Evolutionary conservation across 345 rosid species (phyloP).

Genomic region (Rhizophora apiculata): DNA sequence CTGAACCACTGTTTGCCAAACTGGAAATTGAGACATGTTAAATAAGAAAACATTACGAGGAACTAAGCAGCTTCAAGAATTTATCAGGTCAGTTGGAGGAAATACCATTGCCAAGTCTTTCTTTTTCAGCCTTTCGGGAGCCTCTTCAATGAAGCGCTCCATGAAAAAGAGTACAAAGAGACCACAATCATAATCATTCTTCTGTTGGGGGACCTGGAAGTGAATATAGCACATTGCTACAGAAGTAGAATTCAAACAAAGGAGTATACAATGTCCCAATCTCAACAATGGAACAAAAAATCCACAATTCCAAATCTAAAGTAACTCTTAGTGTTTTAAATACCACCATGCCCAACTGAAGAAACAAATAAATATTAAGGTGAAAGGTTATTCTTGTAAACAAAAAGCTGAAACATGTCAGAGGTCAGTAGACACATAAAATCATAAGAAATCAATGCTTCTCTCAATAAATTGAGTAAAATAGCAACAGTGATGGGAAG

Average conservation of each 20-base stretch:
- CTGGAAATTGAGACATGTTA: conserved; percentile 36
- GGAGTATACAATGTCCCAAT: background rate
- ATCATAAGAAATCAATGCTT: too few species aligned
- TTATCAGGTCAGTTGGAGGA: background rate
- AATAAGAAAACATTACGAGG: background rate
- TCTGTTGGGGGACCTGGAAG: conserved; percentile 89
- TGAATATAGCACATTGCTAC: background rate
- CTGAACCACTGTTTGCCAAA: conserved; percentile 82
- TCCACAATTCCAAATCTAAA: background rate
- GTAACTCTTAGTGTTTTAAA: too few species aligned
- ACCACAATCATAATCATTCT: conserved; percentile 91
- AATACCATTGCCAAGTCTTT: conserved; percentile 70
- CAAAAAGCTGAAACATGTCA: too few species aligned
- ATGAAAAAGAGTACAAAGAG: conserved; percentile 85
- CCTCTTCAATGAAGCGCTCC: conserved; percentile 75
- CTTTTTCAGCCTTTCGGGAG: conserved; percentile 78
- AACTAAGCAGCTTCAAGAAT: background rate
- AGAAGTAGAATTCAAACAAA: background rate
- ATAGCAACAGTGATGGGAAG: too few species aligned
- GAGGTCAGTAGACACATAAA: too few species aligned
- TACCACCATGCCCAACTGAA: background rate
- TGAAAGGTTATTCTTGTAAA: too few species aligned
- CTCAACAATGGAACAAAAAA: background rate
- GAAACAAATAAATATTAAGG: background rate
- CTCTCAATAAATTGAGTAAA: too few species aligned